Base-by-base conservation (phyloP, 768 basidiomycete species). In the Boletus rex-veris region DNA sequence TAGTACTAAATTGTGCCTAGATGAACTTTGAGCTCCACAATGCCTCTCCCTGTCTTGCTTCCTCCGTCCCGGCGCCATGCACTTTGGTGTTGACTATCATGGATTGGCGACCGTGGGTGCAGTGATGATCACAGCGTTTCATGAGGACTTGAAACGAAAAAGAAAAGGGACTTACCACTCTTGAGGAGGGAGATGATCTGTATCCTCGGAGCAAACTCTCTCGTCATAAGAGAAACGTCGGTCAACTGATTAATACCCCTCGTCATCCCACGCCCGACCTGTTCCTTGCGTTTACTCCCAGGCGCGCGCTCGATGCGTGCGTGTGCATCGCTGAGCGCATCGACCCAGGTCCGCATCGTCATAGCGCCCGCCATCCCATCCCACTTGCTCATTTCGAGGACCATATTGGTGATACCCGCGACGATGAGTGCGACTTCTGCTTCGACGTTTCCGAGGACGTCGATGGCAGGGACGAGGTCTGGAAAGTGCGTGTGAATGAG, bases 291-390 rank as follows among this genome's bases (percentile, higher is more conserved):
- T 18, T 60, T 62, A 35, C 62, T 70, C 41, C 61, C 45, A 1
- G 50, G 48, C 2, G 45, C 14, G 12, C 30, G 50, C 59, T 55
- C 44, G 45, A 64, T 67, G 56, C 64, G 71, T n/a, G 57, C 64
- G 55, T 78, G 73, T 10, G 74, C 77, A 31, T 75, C 74, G 8
- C 74, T 68, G n/a, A 82, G 68, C 1, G 68, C 62, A 48, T 82
- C 79, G 5, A 74, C 74, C 80, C 80, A 81, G 10, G 78, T 81
- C 35, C 77, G 73, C 74, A 81, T 78, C 38, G 80, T 75, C 79
- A 81, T 80, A 28, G 72, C 79, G 7, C 78, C 77, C 4, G 80
- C 76, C 78, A 80, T 79, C 8, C 76, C 75, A 51, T 81, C 78
- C 79, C 79, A 80, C 64, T 74, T 77, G 64, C 79, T 80, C 69